These are phyloP conservation scores for Cucumis cinereus DNA, from an alignment of 306 rosid genomes.

Conservation along the genomic window DNA sequence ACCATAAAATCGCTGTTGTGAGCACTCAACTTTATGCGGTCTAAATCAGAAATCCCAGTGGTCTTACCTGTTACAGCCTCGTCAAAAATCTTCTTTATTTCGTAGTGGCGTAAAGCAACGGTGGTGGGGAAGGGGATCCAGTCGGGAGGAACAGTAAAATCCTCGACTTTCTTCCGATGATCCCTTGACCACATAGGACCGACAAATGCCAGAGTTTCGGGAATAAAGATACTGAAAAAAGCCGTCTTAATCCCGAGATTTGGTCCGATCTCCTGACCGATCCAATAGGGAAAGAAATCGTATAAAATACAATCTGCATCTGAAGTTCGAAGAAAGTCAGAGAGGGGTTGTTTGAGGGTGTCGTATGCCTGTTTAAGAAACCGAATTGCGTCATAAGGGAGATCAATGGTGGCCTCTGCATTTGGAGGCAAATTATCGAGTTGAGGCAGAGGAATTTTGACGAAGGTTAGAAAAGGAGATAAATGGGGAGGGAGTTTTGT, in stretches of 20 bases:
- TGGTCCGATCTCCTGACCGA: conserved; percentile 3
- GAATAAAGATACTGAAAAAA: conserved; percentile 13
- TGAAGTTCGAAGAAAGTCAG: conserved; percentile 20
- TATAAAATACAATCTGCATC: conserved; percentile 27
- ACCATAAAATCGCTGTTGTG: too few relatives aligned
- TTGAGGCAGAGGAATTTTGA: conserved; percentile 26
- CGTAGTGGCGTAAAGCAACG: conserved; percentile 4
- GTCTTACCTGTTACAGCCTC: background rate
- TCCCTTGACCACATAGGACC: background rate
- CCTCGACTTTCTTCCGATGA: conserved; percentile 6
- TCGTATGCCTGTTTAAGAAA: conserved; percentile 30
- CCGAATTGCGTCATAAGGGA: conserved; percentile 20
- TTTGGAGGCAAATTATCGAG: conserved; percentile 17
- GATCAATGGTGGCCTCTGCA: conserved; percentile 35
- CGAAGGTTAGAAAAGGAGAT: conserved; percentile 11
- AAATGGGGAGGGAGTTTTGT: conserved; percentile 14
- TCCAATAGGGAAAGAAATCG: conserved; percentile 27
- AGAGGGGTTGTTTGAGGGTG: conserved; percentile 13
- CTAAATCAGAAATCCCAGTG: conserved; percentile 2
- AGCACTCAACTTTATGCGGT: too few relatives aligned
- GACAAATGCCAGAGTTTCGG: background rate
- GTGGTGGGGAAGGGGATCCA: conserved; percentile 17
- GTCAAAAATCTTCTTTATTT: background rate
- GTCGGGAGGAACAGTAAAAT: conserved; percentile 6
- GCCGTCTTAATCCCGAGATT: conserved; percentile 13